Evolutionary conservation across 192 early-diverging fungal genomes (phyloP), one percentile per base, ranked within the genome.

Genomic region (Pilaira anomala): DNA sequence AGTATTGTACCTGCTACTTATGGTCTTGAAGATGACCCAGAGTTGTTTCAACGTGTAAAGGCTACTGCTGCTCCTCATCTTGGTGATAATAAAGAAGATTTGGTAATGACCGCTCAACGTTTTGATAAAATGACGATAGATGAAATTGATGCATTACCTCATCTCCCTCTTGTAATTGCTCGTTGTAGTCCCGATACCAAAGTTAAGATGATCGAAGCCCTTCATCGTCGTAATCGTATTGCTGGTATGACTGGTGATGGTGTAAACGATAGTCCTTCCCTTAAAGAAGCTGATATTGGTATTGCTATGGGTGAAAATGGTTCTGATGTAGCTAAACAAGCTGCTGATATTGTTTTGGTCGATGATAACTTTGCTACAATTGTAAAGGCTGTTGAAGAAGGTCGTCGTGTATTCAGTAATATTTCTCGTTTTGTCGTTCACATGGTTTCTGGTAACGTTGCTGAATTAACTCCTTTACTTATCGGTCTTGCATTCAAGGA

Each of bases 151-250:
- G 77, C 77, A n/a, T 74, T 95, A 28, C 73, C 71, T 0, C 86
- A 92, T 25, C 87, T 95, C 33, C 93, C 95, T 33, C 79, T 87
- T 11, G 94, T 98, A 18, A 92, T 98, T 84, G 94, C 95, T 1
- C 87, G 95, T 53, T 93, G 93, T 78, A 83, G 81, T 62, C 96
- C 96, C 16, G 95, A 98, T 66, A 96, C 93, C 74, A 98, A 98
- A 77, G 86, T 96, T 63, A 97, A 98, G 73, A 96, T 98, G 78
- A 93, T 98, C 59, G 85, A 88, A 68, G 92, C 94, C 14, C 79
- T 98, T 57, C 94, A 98, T 73, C 77, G 83, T 44, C 81, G 85
- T 58, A 77, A 77, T 19, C 80, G 83, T 45, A 85, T 88, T 64
- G 85, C 87, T 56, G 92, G 86, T 49, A 95, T 95, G 93, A 95